phyloP scores from a whole-genome alignment of 139 green algal species.

The Picochlorum sp. region DNA sequence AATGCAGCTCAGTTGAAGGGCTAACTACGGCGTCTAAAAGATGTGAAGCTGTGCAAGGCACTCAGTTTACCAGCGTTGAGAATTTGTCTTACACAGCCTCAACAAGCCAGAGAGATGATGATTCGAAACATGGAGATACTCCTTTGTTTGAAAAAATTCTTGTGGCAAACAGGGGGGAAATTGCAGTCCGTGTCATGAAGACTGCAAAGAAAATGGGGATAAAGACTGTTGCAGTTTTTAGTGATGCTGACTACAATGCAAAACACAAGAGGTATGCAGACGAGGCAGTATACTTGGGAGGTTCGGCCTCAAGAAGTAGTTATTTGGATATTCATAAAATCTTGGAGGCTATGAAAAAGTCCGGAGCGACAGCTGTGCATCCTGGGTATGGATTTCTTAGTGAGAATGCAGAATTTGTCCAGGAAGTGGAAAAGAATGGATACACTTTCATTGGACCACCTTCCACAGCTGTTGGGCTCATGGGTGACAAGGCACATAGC shows the following conservation, averaged over 20 bases:
- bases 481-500: conserved; percentile 60
- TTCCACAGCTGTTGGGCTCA: conserved; percentile 43
- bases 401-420: conserved; percentile 62
- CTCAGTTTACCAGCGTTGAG: too few relatives aligned
- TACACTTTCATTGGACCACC: conserved; percentile 65
- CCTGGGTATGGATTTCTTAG: conserved; percentile 78
- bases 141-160: conserved; percentile 49
- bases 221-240: conserved; percentile 71
- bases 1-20: too few relatives aligned
- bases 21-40: too few relatives aligned
- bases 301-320: conserved; percentile 43
- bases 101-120: too few relatives aligned
- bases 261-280: conserved; percentile 50
- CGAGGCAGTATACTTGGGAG: conserved; percentile 64
- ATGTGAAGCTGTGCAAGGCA: too few relatives aligned
- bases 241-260: conserved; percentile 48
- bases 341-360: conserved; percentile 36
- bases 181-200: conserved; percentile 72
- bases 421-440: conserved; percentile 37
- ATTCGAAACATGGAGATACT: background rate
- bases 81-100: too few relatives aligned
- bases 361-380: conserved; percentile 60
- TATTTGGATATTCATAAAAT: conserved; percentile 65
- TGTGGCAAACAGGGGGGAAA: conserved; percentile 84
- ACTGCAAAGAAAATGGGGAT: conserved; percentile 70